Evolutionary conservation across 1,284 basidiomycete species (phyloP).

Genomic region (Marasmius sp.): DNA sequence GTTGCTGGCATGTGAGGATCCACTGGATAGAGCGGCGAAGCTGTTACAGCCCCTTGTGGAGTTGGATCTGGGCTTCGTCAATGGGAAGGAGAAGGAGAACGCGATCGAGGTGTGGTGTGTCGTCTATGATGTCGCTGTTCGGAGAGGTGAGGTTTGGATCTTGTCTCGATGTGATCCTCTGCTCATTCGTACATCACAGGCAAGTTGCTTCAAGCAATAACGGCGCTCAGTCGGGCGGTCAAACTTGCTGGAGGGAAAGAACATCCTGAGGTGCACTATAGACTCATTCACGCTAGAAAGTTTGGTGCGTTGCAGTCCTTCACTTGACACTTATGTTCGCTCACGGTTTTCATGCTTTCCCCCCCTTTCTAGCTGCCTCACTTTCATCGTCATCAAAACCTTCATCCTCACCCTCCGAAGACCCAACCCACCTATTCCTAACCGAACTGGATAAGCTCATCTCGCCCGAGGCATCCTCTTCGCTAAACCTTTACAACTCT

Average conservation of each 20-base stretch:
- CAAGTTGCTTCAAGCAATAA: constrained; percentile 78
- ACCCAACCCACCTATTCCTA: constrained; percentile 37
- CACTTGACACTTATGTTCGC: constrained; percentile 3
- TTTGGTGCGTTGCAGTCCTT: constrained; percentile 39
- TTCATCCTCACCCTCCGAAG: constrained; percentile 43
- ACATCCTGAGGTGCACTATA: constrained; percentile 70
- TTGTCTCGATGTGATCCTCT: background rate
- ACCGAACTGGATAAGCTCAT: constrained; percentile 51
- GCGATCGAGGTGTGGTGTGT: constrained; percentile 73
- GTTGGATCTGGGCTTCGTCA: constrained; percentile 33
- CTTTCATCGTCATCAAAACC: constrained; percentile 36
- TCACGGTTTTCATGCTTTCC: background rate
- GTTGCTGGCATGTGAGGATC: constrained; percentile 63
- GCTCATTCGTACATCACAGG: constrained; percentile 41
- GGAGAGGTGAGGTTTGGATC: constrained; percentile 58
- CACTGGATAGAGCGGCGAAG: constrained; percentile 78
- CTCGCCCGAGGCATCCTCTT: constrained; percentile 45
- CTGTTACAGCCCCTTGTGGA: constrained; percentile 69
- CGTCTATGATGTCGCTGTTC: constrained; percentile 81
- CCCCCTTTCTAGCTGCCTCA: constrained; percentile 32
- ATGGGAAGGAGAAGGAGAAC: constrained; percentile 13
- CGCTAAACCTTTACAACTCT: constrained; percentile 68
- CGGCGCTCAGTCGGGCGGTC: constrained; percentile 65
- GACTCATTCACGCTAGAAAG: constrained; percentile 65
- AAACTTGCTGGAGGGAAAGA: constrained; percentile 46